Base-by-base conservation (phyloP, 352 stramenopile species). In the Aphanomyces cochlioides region DNA sequence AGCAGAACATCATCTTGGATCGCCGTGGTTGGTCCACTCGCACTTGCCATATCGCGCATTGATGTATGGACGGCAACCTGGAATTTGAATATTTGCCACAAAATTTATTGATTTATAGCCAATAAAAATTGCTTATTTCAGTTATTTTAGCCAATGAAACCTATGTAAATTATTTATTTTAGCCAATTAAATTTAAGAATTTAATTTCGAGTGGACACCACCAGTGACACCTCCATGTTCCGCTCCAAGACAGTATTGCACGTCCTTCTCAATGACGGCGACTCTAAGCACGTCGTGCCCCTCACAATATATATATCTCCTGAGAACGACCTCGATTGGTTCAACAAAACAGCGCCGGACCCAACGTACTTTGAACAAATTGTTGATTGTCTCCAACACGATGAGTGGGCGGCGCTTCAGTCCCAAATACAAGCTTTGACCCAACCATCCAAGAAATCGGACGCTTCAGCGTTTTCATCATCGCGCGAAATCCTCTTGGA, bases 51-150 rank as follows among this genome's bases (percentile, higher is more conserved):
- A 28, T 67, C 40, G 41, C 15, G 37, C 36, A 3, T 19, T 40
- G 28, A 40, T 61, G 37, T 40, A 61, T 61, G 54, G 54, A 61
- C 15, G 4, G 59, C 59, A 54, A 66, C 37, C 13, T 17, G 10
- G 59, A 56, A 67, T 67, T 67, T 67, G 59, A 67, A 67, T 56
- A 45, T 67, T 67, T 67, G 59, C 59, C 59, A 67, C 59, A 67
- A 67, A 67, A 67, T 67, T 56, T 67, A 21, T 21, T 5, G 17
- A 28, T 15, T 40, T 56, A 56, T 67, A 34, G 41, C 59, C 59
- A 67, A 67, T 67, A n/a, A 39, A 17, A 41, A 7, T 3, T 12
- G 17, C 3, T 28, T 19, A 56, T 37, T 10, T 19, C 2, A 40
- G 1, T 36, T 7, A 50, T 67, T 67, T 67, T 56, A 37, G 36